These are phyloP conservation scores for Plasmodium cynomolgi DNA, from an alignment of 169 alveolate species.

Conservation along the genomic window DNA sequence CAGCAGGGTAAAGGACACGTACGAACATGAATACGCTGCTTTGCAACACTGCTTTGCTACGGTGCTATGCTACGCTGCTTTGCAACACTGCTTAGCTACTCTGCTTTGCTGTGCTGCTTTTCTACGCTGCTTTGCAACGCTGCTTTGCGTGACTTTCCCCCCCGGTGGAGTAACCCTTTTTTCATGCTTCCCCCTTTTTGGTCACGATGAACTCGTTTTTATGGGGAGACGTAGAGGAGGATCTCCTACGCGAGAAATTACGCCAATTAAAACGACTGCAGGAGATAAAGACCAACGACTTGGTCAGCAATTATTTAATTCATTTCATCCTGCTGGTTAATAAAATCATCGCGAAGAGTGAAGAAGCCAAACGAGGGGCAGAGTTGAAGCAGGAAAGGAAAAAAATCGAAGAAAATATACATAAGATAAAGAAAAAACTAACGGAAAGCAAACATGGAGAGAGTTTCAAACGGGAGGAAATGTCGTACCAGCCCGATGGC, in stretches of 20 bases:
- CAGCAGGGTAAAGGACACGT: background rate
- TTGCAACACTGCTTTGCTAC: too few relatives aligned
- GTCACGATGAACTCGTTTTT: background rate
- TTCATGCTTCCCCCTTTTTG: background rate
- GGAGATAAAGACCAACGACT: constrained; percentile 34
- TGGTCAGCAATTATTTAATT: constrained; percentile 22
- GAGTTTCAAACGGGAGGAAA: constrained; percentile 11
- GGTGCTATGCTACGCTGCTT: too few relatives aligned
- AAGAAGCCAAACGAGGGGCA: constrained; percentile 14
- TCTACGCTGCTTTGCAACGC: too few relatives aligned
- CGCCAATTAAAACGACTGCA: constrained; percentile 25
- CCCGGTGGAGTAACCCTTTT: background rate
- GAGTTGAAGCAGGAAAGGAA: constrained; percentile 21
- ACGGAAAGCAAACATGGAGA: constrained; percentile 15
- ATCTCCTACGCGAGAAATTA: constrained; percentile 5
- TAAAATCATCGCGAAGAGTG: constrained; percentile 54
- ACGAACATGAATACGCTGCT: background rate
- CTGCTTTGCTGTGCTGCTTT: too few relatives aligned
- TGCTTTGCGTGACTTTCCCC: background rate
- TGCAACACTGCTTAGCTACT: background rate
- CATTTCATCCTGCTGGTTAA: constrained; percentile 32
- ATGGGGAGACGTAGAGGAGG: background rate
- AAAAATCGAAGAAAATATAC: constrained; percentile 50
- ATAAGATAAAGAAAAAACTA: constrained; percentile 28
- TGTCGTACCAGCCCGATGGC: background rate